These are phyloP conservation scores for Cytospora piceae DNA, from an alignment of 2,329 filamentous ascomycete genomes.

Conservation along the genomic window DNA sequence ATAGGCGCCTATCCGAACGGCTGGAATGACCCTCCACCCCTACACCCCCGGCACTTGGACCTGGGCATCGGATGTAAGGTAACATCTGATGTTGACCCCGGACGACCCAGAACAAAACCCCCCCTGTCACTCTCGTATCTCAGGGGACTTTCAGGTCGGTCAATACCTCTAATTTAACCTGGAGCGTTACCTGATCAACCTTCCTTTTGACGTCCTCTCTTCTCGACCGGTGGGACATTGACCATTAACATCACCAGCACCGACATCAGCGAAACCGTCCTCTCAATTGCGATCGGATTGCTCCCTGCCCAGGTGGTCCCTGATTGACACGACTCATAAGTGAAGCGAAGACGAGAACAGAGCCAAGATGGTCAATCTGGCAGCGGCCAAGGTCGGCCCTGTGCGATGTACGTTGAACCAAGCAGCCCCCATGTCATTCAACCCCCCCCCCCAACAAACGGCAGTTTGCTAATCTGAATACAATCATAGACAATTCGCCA, in stretches of 20 bases:
- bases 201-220: neutral
- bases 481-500: slow-evolving; percentile 30
- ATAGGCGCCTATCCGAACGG: neutral
- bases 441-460: too few species aligned
- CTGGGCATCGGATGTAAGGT: neutral
- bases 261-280: neutral
- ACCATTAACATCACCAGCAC: neutral
- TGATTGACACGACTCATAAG: neutral
- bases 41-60: neutral
- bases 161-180: neutral
- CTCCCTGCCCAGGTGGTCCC: too few species aligned
- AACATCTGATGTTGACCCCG: neutral
- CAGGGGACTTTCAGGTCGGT: neutral
- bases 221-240: neutral
- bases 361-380: slow-evolving; percentile 29
- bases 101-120: neutral
- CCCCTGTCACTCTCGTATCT: neutral
- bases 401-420: slow-evolving; percentile 25
- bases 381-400: slow-evolving; percentile 25
- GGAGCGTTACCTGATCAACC: neutral
- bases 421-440: neutral
- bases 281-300: neutral
- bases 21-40: neutral
- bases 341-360: neutral
- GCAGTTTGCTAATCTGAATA: neutral